phyloP scores from a whole-genome alignment of 2,329 filamentous ascomycete genomes.

The Sphaerulina vaccinii region DNA sequence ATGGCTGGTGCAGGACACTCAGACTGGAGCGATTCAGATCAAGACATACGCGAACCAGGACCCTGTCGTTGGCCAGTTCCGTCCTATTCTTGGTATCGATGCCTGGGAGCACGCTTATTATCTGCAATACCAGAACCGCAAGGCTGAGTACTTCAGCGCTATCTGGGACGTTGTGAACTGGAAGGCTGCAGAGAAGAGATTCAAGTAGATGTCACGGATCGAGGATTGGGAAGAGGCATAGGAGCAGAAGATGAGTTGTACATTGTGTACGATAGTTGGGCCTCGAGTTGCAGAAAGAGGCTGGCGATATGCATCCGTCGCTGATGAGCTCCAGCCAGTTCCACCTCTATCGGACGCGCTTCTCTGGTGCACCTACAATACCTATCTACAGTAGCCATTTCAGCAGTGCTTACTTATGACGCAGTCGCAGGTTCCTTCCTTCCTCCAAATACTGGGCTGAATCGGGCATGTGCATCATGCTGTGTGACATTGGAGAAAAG shows the following conservation, averaged over 20 bases:
- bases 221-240: background rate
- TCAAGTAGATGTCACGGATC: slow-evolving; percentile 29
- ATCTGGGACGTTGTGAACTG: slow-evolving; percentile 97
- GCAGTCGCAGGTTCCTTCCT: too few species aligned
- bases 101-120: slow-evolving; percentile 98
- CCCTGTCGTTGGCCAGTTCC: slow-evolving; percentile 77
- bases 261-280: slow-evolving; percentile 12
- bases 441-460: too few species aligned
- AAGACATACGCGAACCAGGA: slow-evolving; percentile 85
- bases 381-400: too few species aligned
- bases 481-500: too few species aligned
- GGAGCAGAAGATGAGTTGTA: background rate
- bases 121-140: slow-evolving; percentile 93
- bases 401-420: too few species aligned
- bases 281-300: too few species aligned
- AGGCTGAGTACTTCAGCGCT: slow-evolving; percentile 90
- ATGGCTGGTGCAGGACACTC: slow-evolving; percentile 73
- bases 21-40: slow-evolving; percentile 64
- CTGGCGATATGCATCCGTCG: too few species aligned
- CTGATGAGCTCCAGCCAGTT: too few species aligned
- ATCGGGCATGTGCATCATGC: too few species aligned
- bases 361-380: too few species aligned
- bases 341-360: too few species aligned
- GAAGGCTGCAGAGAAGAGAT: slow-evolving; percentile 65
- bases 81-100: slow-evolving; percentile 83